phyloP scores from a whole-genome alignment of 441 rosid genomes.

The Bocquillonia castaneifolia region DNA sequence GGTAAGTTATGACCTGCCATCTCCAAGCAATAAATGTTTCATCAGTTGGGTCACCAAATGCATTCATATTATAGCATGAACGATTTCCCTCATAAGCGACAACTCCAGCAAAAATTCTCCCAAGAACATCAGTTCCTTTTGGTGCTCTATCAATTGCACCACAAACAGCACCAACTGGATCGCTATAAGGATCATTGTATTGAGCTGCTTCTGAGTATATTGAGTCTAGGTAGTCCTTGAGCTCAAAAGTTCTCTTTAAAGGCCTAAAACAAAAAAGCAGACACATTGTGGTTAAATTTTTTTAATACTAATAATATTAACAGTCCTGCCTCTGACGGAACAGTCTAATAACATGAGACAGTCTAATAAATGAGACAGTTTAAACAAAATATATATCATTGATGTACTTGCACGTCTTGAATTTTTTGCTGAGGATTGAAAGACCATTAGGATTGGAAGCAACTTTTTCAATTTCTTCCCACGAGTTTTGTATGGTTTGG shows the following conservation, averaged over 20 bases:
- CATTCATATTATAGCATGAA: constrained; percentile 37
- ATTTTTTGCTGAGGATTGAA: constrained; percentile 37
- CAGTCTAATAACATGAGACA: too few species aligned
- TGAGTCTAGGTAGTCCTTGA: constrained; percentile 34
- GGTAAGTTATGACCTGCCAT: constrained; percentile 39
- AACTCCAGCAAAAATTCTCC: constrained; percentile 47
- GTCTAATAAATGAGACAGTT: too few species aligned
- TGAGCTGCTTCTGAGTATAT: constrained; percentile 47
- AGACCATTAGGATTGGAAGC: constrained; percentile 50
- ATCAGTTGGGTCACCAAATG: constrained; percentile 3
- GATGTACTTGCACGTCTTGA: constrained; percentile 65
- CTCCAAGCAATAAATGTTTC: constrained; percentile 31
- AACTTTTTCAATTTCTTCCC: constrained; percentile 47
- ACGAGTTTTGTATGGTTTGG: constrained; percentile 40
- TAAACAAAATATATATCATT: too few species aligned
- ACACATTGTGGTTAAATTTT: too few species aligned
- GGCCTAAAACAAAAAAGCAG: constrained; percentile 28
- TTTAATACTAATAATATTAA: too few species aligned
- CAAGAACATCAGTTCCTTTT: constrained; percentile 33
- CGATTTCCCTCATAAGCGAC: constrained; percentile 38
- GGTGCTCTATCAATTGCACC: constrained; percentile 41
- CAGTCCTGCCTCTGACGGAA: too few species aligned
- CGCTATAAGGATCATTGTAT: constrained; percentile 44
- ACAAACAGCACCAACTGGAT: constrained; percentile 44
- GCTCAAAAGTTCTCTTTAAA: constrained; percentile 25